phyloP scores from a whole-genome alignment of 257 asterid species.

The Anisodus acutangulus region DNA sequence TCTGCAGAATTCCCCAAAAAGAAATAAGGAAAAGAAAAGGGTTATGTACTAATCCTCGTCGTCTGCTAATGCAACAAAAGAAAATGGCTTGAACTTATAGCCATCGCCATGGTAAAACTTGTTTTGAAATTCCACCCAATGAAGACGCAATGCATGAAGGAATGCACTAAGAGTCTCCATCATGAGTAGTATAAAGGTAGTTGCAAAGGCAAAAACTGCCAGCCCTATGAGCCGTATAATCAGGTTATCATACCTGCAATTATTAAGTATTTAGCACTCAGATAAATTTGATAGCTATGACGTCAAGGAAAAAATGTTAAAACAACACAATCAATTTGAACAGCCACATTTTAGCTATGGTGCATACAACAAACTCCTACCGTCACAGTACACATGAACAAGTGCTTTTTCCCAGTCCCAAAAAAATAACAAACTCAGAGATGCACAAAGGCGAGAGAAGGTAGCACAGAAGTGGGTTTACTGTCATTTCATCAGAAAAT shows the following conservation, averaged over 20 bases:
- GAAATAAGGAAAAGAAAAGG: not conserved
- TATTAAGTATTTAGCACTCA: not conserved
- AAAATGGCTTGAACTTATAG: slow-evolving; percentile 81
- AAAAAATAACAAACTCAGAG: not conserved
- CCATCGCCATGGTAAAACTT: slow-evolving; percentile 92
- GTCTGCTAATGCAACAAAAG: slow-evolving; percentile 66
- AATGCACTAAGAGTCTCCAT: slow-evolving; percentile 97
- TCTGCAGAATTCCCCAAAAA: slow-evolving; percentile 39
- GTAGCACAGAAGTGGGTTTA: not conserved
- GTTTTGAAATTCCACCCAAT: slow-evolving; percentile 94
- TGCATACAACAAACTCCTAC: not conserved
- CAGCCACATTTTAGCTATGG: not conserved
- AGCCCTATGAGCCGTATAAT: slow-evolving; percentile 73
- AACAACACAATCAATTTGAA: not conserved
- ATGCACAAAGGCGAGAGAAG: not conserved
- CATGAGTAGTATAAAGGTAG: slow-evolving; percentile 83
- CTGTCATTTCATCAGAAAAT: not conserved
- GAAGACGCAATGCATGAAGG: slow-evolving; percentile 92
- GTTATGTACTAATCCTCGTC: slow-evolving; percentile 52
- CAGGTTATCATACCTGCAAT: slow-evolving; percentile 73
- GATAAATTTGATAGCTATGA: slow-evolving; percentile 15
- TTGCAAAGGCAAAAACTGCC: slow-evolving; percentile 82
- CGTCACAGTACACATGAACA: not conserved
- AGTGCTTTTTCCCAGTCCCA: not conserved
- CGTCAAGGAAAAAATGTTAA: not conserved